Evolutionary conservation across 148 eudicot genomes (phyloP).

Genomic region (Nepenthes gracilis): DNA sequence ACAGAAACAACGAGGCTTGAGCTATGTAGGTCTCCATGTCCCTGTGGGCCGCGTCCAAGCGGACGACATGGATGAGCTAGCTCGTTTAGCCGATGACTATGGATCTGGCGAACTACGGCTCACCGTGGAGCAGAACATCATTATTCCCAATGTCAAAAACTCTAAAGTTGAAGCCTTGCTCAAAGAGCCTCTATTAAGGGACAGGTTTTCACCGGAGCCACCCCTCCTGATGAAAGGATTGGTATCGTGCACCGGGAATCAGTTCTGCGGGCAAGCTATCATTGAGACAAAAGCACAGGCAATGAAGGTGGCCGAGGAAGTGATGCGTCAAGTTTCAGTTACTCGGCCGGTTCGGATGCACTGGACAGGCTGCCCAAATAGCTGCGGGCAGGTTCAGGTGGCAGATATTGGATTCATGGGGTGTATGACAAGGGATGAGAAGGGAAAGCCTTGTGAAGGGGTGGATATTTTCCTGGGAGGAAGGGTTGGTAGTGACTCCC

Average conservation of each 20-base stretch:
- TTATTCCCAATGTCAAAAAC: constrained; percentile 69
- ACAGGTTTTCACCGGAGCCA: constrained; percentile 64
- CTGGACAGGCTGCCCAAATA: constrained; percentile 95
- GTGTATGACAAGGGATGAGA: constrained; percentile 71
- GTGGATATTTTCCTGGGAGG: constrained; percentile 79
- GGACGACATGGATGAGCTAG: constrained; percentile 87
- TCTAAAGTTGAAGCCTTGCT: constrained; percentile 65
- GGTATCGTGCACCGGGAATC: constrained; percentile 93
- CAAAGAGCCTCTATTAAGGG: constrained; percentile 53
- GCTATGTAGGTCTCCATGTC: constrained; percentile 81
- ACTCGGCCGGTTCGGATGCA: constrained; percentile 79
- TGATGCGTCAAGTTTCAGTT: constrained; percentile 49
- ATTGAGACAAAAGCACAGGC: constrained; percentile 90
- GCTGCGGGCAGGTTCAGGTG: constrained; percentile 90
- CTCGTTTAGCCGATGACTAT: constrained; percentile 74
- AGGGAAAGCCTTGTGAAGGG: constrained; percentile 80
- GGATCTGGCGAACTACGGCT: constrained; percentile 91
- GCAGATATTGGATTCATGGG: constrained; percentile 99
- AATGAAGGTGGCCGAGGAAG: constrained; percentile 73
- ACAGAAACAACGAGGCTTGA: constrained; percentile 82
- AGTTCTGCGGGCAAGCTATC: constrained; percentile 93
- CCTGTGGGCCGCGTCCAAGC: constrained; percentile 95
- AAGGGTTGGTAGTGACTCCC: constrained; percentile 86
- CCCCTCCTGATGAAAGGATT: constrained; percentile 72
- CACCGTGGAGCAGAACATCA: constrained; percentile 90